Evolutionary conservation across 225 moss, liverwort and hornwort genomes (phyloP), one percentile per base, ranked within the genome.

Genomic region (Marchantia paleacea): DNA sequence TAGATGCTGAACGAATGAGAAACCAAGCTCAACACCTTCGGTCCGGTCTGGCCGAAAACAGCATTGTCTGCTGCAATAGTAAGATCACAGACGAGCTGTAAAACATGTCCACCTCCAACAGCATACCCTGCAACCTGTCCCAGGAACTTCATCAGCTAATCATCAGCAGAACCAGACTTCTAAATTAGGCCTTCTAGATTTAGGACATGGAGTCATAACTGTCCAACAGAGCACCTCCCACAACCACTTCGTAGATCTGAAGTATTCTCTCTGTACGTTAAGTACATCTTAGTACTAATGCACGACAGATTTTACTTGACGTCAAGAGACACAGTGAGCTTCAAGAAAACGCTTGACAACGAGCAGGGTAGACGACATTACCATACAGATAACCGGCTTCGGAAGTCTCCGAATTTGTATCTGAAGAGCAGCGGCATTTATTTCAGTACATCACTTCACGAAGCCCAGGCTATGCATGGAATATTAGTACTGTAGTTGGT

Each of bases 381-480:
- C 99, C 99, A 99, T 99, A 55, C 95, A 95, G 78, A 99, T 94
- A 57, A 99, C 95, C 82, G 99, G 99, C 80, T 99, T 99, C 61
- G 99, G 99, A 66, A 99, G 66, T 85, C 99, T 90, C 77, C 94
- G 90, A 74, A 95, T 95, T 87, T 99, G 95, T 29, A 94, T 89
- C 99, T 99, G 91, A 77, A 75, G 8, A 16, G 13, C 20, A 20
- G 13, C 39, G 39, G 39, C 39, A 39, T 2, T 39, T 39, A 39
- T 39, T 39, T 39, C 39, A 39, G 39, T 58, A 58, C 58, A 18
- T 58, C 1, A 58, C 20, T 14, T 16, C 18, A 58, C 5, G 15
- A 16, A 58, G 58, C 58, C 18, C 14, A 14, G 20, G 13, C 5
- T 58, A 20, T 58, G 15, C 58, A 58, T 14, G 58, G 58, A 58